These are phyloP conservation scores for Ophioceras dolichostomum DNA, from an alignment of 2,329 filamentous ascomycete genomes.

Conservation along the genomic window DNA sequence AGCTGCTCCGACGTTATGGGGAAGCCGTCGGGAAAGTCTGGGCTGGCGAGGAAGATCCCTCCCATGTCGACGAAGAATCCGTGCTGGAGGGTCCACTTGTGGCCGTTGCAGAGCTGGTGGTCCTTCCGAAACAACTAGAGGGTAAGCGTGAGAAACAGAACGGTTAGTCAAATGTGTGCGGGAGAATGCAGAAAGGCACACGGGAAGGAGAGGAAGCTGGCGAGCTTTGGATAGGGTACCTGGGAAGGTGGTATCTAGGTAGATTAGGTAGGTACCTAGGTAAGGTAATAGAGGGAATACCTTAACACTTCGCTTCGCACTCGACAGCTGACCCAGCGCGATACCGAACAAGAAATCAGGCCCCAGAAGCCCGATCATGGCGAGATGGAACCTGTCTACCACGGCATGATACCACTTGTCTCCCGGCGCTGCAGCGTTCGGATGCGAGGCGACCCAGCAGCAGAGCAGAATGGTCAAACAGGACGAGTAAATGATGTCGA, in stretches of 20 bases:
- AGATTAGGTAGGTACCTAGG: no score
- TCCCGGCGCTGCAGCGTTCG: slow-evolving; percentile 19
- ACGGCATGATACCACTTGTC: slow-evolving; percentile 17
- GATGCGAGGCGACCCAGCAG: slow-evolving; percentile 24
- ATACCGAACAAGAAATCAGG: slow-evolving; percentile 23
- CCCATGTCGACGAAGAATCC: slow-evolving; percentile 29
- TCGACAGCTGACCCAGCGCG: slow-evolving; percentile 20
- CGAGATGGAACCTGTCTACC: slow-evolving; percentile 19
- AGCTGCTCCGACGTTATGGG: slow-evolving; percentile 23
- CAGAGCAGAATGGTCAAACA: slow-evolving; percentile 27
- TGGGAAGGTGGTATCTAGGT: no score
- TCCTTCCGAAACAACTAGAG: slow-evolving; percentile 6
- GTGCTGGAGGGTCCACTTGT: slow-evolving; percentile 23
- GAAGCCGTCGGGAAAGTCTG: slow-evolving; percentile 16
- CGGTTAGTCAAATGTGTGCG: slow-evolving; percentile 1
- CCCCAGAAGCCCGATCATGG: slow-evolving; percentile 20
- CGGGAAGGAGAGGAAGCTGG: neutral
- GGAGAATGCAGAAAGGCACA: neutral
- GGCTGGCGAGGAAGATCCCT: slow-evolving; percentile 19
- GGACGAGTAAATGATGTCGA: slow-evolving; percentile 26
- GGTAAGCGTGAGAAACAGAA: neutral
- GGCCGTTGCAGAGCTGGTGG: slow-evolving; percentile 4
- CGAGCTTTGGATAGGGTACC: no score
- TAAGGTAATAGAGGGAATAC: no score
- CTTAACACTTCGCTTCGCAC: slow-evolving; percentile 18